Base-by-base conservation (phyloP, 805 yeast species). In the Phaffomyces antillensis region DNA sequence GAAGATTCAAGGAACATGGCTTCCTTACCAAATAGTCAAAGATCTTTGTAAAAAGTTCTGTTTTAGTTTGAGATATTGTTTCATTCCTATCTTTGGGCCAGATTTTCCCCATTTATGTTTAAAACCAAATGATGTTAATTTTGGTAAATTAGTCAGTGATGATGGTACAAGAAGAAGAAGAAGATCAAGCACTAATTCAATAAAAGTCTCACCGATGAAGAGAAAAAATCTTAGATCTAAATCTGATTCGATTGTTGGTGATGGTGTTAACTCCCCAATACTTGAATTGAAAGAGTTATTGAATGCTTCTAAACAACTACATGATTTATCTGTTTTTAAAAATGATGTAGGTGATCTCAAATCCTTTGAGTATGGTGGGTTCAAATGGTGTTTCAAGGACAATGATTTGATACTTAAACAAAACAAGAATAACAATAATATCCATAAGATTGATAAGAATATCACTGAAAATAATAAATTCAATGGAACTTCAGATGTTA, bases 1-100 rank as follows among this genome's bases (percentile, higher is more conserved):
- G 52, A 88, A 88, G 68, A 87, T 90, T 52, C 97, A 89, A 66
- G 97, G 97, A 5, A 87, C 96, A 9, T 90, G 96, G 96, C 65
- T 88, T 35, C 91, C 96, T 2, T 83, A 65, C 56, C 75, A 73
- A 10, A 69, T 85, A 41, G 88, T 95, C 23, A 72, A 72, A 48
- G 65, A 75, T 30, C 67, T 89, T 43, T 91, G 96, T 4, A 62
- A 77, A 31, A 75, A 83, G 42, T 85, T 88, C 55, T 86, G 95
- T 65, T 88, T 76, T 62, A 78, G 81, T 45, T 83, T 89, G 38
- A 70, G 96, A 46, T 84, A 70, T 59, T 77, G 85, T 18, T 66
- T 89, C 52, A 75, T 87, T 25, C 96, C 96, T 3, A 52, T 89
- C 8, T 89, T 89, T 64, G 96, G 96, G 3, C 63, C 66, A 2